Base-by-base conservation (phyloP, 768 basidiomycete species). In the Russula virescens region DNA sequence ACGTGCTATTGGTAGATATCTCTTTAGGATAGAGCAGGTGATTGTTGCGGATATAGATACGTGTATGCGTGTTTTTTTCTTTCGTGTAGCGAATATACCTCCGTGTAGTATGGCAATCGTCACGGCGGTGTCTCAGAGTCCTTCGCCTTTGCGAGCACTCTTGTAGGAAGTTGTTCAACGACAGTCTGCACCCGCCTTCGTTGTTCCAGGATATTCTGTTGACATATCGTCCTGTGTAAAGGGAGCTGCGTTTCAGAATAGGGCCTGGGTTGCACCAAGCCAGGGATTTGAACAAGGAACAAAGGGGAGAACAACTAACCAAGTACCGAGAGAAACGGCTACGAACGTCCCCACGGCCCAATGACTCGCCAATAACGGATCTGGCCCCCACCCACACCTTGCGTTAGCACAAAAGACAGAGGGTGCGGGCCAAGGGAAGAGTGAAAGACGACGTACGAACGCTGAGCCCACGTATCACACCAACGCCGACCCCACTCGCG, bases 321-420 rank as follows among this genome's bases (percentile, higher is more conserved):
- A 91, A 25, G 86, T 84, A 50, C 83, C 84, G 2, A 85, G 58
- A 3, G 89, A 87, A 45, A 91, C 78, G 23, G 85, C 64, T 65
- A 83, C 74, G 69, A 89, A 93, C 2, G 89, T 85, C 7, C 83
- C 88, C 21, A 90, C 79, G 16, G 87, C 89, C 91, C 91, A 93
- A 70, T 90, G 83, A 3, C 82, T 86, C 42, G 88, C 89, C 43
- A 83, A 78, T 61, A 88, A 78, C 1, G 84, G 79, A 35, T 78
- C 90, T 88, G 62, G 28, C 61, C 10, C 43, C 25, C 48, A 31
- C 11, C n/a, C 45, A 26, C 52, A 4, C 31, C 34, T 26, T 42
- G 35, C 25, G 55, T 62, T 49, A 62, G 49, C 21, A 25, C 14
- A 16, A 43, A 43, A 43, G 3, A 19, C 9, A 25, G 11, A 38